phyloP scores from a whole-genome alignment of 2,329 filamentous ascomycete genomes.

The Phyllosticta citrichinensis region DNA sequence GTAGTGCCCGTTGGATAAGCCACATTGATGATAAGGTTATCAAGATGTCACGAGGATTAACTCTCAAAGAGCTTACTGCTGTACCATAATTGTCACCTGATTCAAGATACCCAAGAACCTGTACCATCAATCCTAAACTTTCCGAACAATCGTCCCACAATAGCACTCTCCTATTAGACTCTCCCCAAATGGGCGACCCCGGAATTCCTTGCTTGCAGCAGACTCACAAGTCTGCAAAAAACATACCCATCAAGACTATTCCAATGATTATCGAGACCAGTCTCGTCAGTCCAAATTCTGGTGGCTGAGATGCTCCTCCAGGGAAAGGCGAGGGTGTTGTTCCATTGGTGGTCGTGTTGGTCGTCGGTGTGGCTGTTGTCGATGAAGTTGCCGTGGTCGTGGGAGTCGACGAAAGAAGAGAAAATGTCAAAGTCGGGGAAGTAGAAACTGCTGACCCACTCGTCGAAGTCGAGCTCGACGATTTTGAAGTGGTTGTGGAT shows the following conservation, averaged over 20 bases:
- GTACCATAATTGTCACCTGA: too few species aligned
- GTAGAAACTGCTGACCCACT: background rate
- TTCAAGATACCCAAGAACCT: too few species aligned
- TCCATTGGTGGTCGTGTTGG: background rate
- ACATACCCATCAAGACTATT: constrained; percentile 3
- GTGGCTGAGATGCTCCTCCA: background rate
- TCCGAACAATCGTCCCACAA: background rate
- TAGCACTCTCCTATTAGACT: background rate
- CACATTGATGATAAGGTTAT: too few species aligned
- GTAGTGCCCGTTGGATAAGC: background rate
- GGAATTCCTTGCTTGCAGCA: background rate
- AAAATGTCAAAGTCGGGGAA: background rate
- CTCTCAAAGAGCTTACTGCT: too few species aligned
- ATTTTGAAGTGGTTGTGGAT: background rate
- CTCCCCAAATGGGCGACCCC: background rate
- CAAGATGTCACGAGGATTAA: too few species aligned
- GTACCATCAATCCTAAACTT: too few species aligned
- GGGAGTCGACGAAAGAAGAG: background rate
- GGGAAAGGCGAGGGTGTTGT: background rate
- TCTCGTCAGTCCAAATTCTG: constrained; percentile 5
- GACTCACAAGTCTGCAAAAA: constrained; percentile 12
- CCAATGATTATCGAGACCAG: constrained; percentile 3
- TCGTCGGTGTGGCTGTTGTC: background rate
- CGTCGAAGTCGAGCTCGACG: background rate
- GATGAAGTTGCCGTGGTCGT: background rate